A percentile compares a stretch with the other conserved stretches of the same genome.
These are phyloP conservation scores for Talaromyces sp. DNA, from an alignment of 2,329 filamentous ascomycete species.

Conservation along the genomic window DNA sequence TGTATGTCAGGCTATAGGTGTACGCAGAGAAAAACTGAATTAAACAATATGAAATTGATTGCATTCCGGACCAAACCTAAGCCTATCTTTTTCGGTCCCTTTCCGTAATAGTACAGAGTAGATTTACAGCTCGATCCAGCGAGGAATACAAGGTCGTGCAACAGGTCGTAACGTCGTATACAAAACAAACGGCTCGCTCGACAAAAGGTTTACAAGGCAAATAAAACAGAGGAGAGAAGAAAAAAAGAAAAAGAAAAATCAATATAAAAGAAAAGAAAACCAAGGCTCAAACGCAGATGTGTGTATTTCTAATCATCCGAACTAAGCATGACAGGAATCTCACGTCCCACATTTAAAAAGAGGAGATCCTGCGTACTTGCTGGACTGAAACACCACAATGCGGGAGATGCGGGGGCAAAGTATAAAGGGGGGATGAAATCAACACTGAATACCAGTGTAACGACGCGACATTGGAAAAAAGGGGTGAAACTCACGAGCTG, in stretches of 20 bases:
- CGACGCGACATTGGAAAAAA: background rate
- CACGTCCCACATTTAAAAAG: constrained; percentile 1
- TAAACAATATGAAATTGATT: background rate
- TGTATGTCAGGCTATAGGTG: background rate
- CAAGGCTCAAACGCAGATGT: background rate
- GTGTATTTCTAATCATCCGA: background rate
- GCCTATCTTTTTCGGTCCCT: background rate
- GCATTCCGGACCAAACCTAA: background rate
- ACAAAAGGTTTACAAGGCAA: background rate
- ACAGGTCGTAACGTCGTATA: constrained; percentile 8
- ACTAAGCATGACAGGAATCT: constrained; percentile 8
- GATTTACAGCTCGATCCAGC: constrained; percentile 6
- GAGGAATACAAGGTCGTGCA: background rate
- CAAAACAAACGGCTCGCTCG: background rate
- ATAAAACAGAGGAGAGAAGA: too few species aligned
- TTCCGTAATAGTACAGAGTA: constrained; percentile 5
- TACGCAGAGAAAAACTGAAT: background rate
- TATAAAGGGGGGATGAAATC: background rate
- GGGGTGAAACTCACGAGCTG: background rate
- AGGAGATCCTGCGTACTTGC: constrained; percentile 6
- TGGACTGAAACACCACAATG: constrained; percentile 1
- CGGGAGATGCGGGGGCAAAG: background rate
- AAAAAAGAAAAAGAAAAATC: background rate
- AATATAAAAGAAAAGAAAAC: background rate
- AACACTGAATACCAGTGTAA: background rate